Evolutionary conservation across 805 yeast genomes (phyloP).

Genomic region (Lachancea thermotolerans): DNA sequence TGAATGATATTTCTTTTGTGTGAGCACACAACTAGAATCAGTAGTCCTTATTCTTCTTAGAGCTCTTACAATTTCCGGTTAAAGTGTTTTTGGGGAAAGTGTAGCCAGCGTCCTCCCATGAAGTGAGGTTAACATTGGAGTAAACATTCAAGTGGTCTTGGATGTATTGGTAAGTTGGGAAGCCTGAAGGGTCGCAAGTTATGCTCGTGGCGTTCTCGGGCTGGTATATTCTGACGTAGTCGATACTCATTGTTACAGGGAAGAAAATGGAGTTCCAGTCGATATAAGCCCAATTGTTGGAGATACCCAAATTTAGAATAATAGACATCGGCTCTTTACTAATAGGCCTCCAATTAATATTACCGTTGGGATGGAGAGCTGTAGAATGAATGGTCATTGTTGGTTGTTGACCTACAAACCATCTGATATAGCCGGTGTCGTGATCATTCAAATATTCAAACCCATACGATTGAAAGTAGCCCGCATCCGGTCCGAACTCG

Average conservation of each 20-base stretch:
- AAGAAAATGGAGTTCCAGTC: slow-evolving; percentile 78
- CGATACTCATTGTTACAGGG: slow-evolving; percentile 72
- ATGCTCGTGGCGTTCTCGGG: slow-evolving; percentile 53
- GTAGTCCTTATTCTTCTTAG: slow-evolving; percentile 11
- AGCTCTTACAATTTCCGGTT: slow-evolving; percentile 43
- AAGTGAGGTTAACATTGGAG: slow-evolving; percentile 57
- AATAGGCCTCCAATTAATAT: slow-evolving; percentile 73
- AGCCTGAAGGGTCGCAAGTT: slow-evolving; percentile 82
- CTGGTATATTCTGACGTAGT: slow-evolving; percentile 89
- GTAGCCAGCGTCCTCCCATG: slow-evolving; percentile 75
- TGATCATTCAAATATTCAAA: slow-evolving; percentile 71
- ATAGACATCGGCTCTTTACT: slow-evolving; percentile 92
- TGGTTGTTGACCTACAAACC: slow-evolving; percentile 81
- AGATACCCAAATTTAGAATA: slow-evolving; percentile 80
- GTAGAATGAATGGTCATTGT: slow-evolving; percentile 66
- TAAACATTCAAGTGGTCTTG: slow-evolving; percentile 64
- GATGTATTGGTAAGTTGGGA: slow-evolving; percentile 84
- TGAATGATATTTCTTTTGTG: no score
- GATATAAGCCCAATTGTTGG: slow-evolving; percentile 89
- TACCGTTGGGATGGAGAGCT: slow-evolving; percentile 86
- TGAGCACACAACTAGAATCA: no score
- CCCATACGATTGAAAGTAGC: slow-evolving; percentile 64
- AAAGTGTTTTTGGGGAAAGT: slow-evolving; percentile 54
- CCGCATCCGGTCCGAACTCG: slow-evolving; percentile 48
- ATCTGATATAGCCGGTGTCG: slow-evolving; percentile 65